Evolutionary conservation across 1,284 basidiomycete species (phyloP), one percentile per base, ranked within the genome.

Genomic region (Afroboletus lepidellus): DNA sequence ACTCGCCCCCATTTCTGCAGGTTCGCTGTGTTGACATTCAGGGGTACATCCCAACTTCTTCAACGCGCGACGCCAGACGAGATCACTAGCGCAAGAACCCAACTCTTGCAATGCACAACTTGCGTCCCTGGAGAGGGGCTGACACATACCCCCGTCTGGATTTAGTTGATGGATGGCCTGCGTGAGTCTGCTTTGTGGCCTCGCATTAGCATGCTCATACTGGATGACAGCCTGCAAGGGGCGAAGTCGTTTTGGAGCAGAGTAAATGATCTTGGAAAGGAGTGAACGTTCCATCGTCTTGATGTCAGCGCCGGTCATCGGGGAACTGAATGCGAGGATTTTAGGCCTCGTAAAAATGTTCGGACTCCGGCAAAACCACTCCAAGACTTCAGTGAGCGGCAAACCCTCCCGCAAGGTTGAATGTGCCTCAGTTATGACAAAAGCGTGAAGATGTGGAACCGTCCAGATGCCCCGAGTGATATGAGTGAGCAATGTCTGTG

Each of bases 61-160:
- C 46, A 78, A 60, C 20, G 76, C 75, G 38, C 74, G 74, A 56
- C 80, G 75, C 85, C 84, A 89, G 48, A 84, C 71, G 36, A 86
- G 68, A 59, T 88, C 84, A 41, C 79, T 76, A 45, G 83, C 85
- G 57, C 81, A 87, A 25, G 75, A 58, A 8, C 87, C 87, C 37
- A 89, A 62, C 60, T 85, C 78, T 23, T 66, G 60, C 32, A 78
- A 64, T 20, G 75, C 74, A 54, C 71, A 65, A 29, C 72, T 72
- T 13, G 83, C 78, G 39, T 74, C 70, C 42, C 63, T 71, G 60
- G 79, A 79, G 39, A 79, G 63, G 27, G 68, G 71, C 44, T 60
- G 65, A 48, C 74, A 74, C 41, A 74, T 56, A 5, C 59, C 50
- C 51, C 74, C 74, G 34, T 65, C 63, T 5, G 69, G 68, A 61